These are phyloP conservation scores for Huntiella decipiens DNA, from an alignment of 2,329 filamentous ascomycete genomes.

Conservation along the genomic window DNA sequence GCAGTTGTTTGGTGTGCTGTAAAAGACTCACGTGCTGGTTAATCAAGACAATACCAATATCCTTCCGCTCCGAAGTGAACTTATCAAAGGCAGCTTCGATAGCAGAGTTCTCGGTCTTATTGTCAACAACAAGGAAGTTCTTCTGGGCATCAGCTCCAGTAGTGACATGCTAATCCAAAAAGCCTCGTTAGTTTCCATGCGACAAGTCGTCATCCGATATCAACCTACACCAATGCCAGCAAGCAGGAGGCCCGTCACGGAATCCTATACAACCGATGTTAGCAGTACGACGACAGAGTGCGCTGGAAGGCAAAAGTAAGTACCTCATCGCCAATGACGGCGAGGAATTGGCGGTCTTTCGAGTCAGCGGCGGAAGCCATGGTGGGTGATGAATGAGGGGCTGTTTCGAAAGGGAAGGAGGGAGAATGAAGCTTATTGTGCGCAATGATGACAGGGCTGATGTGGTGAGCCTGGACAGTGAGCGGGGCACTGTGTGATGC, in stretches of 20 bases:
- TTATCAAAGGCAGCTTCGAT: conserved; percentile 82
- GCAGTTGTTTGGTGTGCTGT: not conserved
- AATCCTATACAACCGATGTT: conserved; percentile 45
- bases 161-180: conserved; percentile 56
- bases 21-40: conserved; percentile 67
- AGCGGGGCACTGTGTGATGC: no score
- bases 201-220: not conserved
- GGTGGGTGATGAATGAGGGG: conserved; percentile 13
- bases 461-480: no score
- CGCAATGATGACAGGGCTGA: no score
- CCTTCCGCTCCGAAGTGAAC: conserved; percentile 79
- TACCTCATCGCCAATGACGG: conserved; percentile 95
- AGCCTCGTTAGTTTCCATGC: not conserved
- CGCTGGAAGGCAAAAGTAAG: not conserved
- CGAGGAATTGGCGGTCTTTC: conserved; percentile 86
- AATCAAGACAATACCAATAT: conserved; percentile 90
- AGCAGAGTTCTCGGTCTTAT: conserved; percentile 70
- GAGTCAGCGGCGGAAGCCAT: conserved; percentile 39
- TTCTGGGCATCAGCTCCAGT: conserved; percentile 75
- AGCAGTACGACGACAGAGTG: not conserved
- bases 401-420: not conserved
- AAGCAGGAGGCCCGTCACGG: conserved; percentile 84
- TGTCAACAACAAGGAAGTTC: conserved; percentile 94
- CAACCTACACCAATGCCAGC: conserved; percentile 72
- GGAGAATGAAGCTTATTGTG: no score